Base-by-base conservation (phyloP, 2,329 filamentous ascomycete genomes). In the Rhinocladiella similis region DNA sequence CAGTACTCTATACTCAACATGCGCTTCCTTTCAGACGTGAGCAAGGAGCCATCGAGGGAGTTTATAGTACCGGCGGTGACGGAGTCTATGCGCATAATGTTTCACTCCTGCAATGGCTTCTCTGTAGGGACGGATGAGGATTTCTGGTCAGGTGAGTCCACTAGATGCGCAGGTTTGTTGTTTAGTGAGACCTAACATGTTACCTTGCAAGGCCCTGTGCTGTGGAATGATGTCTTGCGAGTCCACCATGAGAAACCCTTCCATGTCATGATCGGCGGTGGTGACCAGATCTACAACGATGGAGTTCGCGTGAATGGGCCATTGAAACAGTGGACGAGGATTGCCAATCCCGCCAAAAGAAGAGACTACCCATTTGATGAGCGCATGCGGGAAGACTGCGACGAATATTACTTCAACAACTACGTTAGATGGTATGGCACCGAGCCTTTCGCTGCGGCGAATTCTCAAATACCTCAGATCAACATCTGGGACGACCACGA, bases 271-370 rank as follows among this genome's bases (percentile, higher is more conserved):
- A 83, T 97, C 60, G 93, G 93, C 50, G 93, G 93, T 55, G 93
- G 93, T 57, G 93, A 97, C 69, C 93, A 97, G 73, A 85, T 87
- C 63, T 87, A 87, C 73, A 86, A 87, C 63, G 84, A 87, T 54
- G 90, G 89, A 20, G 90, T 97, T 63, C 83, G 93, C 61, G 90
- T 96, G 1, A 79, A 86, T 50, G 93, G 92, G 0, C 93, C 93
- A 1, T 75, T 97, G 60, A 84, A 84, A 65, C 67, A 74, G 5
- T 87, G 84, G 84, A 86, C 84, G 0, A 74, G 77, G 46, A 86
- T 87, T 62, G 63, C 65, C 22, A 86, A 84, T 63, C 84, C 84
- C 1, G 77, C 80, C 64, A 85, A 84, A 72, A 76, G 84, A 65
- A 77, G 81, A 57, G 73, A 80, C 3, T 84, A 79, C 61, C 72